A percentile compares a stretch with the other conserved stretches of the same genome.
These are phyloP conservation scores for Periconia digitata DNA, from an alignment of 2,329 filamentous ascomycete genomes.

Conservation along the genomic window DNA sequence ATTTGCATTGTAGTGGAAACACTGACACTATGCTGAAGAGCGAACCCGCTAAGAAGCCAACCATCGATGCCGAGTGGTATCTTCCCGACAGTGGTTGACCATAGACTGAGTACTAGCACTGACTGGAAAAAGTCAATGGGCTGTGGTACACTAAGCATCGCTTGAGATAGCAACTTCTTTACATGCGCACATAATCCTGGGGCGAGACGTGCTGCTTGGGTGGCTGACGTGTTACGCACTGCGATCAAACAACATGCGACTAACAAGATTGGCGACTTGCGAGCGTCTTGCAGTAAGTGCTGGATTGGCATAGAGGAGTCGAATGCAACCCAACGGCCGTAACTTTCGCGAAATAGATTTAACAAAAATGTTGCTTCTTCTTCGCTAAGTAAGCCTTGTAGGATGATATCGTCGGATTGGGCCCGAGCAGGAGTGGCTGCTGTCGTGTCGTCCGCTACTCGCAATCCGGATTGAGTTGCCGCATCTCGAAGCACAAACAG, in stretches of 20 bases:
- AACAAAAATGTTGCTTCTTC: conserved; percentile 23
- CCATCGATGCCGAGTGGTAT: conserved; percentile 49
- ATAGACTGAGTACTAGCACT: conserved; percentile 46
- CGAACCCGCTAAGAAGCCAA: conserved; percentile 50
- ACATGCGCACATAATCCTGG: conserved; percentile 44
- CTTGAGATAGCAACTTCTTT: conserved; percentile 27
- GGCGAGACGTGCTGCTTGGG: conserved; percentile 39
- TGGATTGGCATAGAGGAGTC: conserved; percentile 26
- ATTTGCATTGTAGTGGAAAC: too few relatives aligned
- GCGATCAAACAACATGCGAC: conserved; percentile 46
- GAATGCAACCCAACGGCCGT: conserved; percentile 48
- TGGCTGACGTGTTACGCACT: conserved; percentile 45
- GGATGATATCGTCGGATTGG: conserved; percentile 24
- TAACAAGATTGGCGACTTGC: conserved; percentile 43
- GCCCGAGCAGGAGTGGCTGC: conserved; percentile 12
- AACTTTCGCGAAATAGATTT: conserved; percentile 43
- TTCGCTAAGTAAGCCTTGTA: conserved; percentile 22
- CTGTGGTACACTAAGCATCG: conserved; percentile 44
- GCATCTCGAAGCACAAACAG: conserved; percentile 22
- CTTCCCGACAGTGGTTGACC: conserved; percentile 51
- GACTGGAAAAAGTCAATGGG: conserved; percentile 49
- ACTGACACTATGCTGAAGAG: conserved; percentile 46
- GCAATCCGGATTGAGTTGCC: conserved; percentile 14
- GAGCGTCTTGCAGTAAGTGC: conserved; percentile 34
- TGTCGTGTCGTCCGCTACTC: conserved; percentile 8